Conservation (phyloP, 805 yeast genomes). For the Sugiyamaella floridensis region DNA sequence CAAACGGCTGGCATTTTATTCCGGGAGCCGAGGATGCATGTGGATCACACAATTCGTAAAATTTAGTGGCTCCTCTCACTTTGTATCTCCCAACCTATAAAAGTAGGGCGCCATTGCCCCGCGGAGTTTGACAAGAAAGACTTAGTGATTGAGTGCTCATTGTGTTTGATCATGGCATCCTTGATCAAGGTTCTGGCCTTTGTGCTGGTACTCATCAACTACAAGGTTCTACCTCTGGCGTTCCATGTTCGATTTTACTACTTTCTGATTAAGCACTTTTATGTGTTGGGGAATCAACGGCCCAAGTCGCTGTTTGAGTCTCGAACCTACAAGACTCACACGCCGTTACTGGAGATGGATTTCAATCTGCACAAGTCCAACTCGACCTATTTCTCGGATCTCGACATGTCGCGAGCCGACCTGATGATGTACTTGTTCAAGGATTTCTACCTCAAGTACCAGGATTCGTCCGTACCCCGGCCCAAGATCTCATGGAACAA, state of each 20-base stretch:
- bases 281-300: conserved; percentile 25
- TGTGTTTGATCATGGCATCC: background rate
- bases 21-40: background rate
- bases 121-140: background rate
- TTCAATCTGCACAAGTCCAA: conserved; percentile 83
- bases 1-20: too few relatives aligned
- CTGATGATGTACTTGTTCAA: conserved; percentile 52
- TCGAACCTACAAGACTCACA: conserved; percentile 43
- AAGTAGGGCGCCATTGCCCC: background rate
- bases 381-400: conserved; percentile 73
- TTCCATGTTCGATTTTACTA: conserved; percentile 58
- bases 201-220: conserved; percentile 35
- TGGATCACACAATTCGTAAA: background rate
- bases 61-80: too few relatives aligned
- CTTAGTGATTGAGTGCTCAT: background rate
- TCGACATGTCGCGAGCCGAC: conserved; percentile 71
- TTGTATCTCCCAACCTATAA: background rate
- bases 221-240: conserved; percentile 63
- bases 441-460: conserved; percentile 43
- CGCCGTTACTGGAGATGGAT: conserved; percentile 76
- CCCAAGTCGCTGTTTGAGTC: conserved; percentile 36
- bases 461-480: conserved; percentile 29
- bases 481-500: conserved; percentile 42
- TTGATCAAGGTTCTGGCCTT: conserved; percentile 12
- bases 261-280: conserved; percentile 37